These are phyloP conservation scores for Ophiosphaerella korrae DNA, from an alignment of 2,329 filamentous ascomycete species.

Conservation along the genomic window DNA sequence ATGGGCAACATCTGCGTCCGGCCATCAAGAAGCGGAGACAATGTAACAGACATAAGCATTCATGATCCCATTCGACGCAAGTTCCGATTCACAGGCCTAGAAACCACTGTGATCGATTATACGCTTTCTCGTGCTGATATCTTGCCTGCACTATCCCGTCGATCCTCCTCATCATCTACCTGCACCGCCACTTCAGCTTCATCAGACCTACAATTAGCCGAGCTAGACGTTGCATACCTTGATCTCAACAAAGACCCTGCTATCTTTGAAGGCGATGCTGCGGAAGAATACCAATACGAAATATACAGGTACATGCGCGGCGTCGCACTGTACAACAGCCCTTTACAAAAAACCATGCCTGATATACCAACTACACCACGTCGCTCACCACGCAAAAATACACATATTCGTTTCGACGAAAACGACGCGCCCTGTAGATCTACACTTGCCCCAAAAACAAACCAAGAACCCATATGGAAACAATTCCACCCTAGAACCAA, in stretches of 20 bases:
- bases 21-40: conserved; percentile 27
- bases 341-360: conserved; percentile 35
- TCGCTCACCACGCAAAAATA: conserved; percentile 31
- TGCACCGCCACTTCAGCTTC: conserved; percentile 8
- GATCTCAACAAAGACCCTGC: conserved; percentile 52
- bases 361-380: conserved; percentile 15
- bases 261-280: conserved; percentile 55
- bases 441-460: conserved; percentile 1
- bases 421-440: conserved; percentile 1
- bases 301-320: conserved; percentile 61
- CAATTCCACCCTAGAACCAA: conserved; percentile 65
- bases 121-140: conserved; percentile 67
- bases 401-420: conserved; percentile 35
- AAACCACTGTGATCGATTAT: conserved; percentile 71
- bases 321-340: conserved; percentile 52
- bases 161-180: conserved; percentile 16
- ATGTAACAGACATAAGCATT: conserved; percentile 37
- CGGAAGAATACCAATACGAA: conserved; percentile 60
- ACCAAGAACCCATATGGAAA: conserved; percentile 50
- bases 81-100: conserved; percentile 60
- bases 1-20: conserved; percentile 68
- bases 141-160: conserved; percentile 12
- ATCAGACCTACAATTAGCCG: conserved; percentile 1
- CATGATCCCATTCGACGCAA: conserved; percentile 45
- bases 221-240: conserved; percentile 49